These are phyloP conservation scores for Podospora didyma DNA, from an alignment of 495 filamentous ascomycete genomes.

Conservation along the genomic window DNA sequence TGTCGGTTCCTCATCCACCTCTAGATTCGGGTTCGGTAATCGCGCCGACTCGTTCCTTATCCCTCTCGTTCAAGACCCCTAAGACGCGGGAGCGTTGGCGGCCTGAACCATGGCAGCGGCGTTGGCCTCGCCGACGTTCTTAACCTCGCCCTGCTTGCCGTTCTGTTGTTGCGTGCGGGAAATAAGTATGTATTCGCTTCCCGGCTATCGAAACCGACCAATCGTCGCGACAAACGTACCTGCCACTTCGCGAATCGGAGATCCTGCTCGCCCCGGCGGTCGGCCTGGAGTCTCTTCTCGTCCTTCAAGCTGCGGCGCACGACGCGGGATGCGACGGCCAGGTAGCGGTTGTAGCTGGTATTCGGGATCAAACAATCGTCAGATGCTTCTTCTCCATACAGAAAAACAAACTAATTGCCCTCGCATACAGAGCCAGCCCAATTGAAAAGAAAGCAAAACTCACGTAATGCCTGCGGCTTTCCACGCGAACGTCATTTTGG, in stretches of 20 bases:
- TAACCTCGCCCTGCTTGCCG: constrained; percentile 91
- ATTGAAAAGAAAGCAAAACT: constrained; percentile 25
- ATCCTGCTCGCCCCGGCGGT: constrained; percentile 86
- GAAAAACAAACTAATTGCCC: too few relatives aligned
- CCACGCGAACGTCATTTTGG: constrained; percentile 97
- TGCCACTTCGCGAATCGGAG: constrained; percentile 94
- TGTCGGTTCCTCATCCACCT: too few relatives aligned
- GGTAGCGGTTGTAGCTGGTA: constrained; percentile 80
- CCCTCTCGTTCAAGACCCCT: background rate
- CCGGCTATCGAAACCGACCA: too few relatives aligned
- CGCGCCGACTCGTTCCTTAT: background rate
- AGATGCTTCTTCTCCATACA: background rate
- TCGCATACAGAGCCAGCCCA: background rate
- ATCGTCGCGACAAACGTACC: constrained; percentile 55
- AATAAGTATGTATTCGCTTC: background rate
- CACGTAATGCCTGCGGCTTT: constrained; percentile 97
- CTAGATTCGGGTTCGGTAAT: too few relatives aligned
- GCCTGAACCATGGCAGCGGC: constrained; percentile 54
- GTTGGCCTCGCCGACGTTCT: constrained; percentile 71
- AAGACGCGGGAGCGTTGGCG: constrained; percentile 12
- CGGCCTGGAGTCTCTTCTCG: constrained; percentile 74
- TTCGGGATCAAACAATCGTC: background rate
- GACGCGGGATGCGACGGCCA: constrained; percentile 69
- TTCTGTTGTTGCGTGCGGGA: constrained; percentile 52
- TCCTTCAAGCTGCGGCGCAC: constrained; percentile 94